These are phyloP conservation scores for Blastobotrys muscicola DNA, from an alignment of 805 yeast species.

Conservation along the genomic window DNA sequence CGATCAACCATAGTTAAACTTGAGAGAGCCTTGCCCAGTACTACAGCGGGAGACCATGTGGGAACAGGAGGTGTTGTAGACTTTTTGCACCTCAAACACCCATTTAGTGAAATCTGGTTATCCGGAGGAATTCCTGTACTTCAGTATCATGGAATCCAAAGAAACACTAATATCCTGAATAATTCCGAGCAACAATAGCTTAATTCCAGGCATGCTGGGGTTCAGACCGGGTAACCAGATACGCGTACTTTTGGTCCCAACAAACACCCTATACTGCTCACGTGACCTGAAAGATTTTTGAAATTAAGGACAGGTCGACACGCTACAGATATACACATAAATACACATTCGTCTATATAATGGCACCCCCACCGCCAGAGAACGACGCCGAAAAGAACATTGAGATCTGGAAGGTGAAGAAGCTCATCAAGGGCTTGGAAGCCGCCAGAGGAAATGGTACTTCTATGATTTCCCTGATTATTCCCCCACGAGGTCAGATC, in stretches of 20 bases:
- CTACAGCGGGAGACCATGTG: no score
- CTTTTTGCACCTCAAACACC: no score
- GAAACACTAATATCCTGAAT: neutral
- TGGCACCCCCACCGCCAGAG: conserved; percentile 3
- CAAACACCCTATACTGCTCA: neutral
- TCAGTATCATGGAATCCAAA: neutral
- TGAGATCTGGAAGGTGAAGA: conserved; percentile 98
- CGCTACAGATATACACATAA: neutral
- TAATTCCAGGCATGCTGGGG: neutral
- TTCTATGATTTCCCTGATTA: conserved; percentile 93
- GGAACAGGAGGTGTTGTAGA: no score
- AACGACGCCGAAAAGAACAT: conserved; percentile 87
- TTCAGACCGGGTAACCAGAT: neutral
- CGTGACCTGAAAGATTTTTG: neutral
- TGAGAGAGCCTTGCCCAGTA: no score
- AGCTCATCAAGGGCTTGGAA: conserved; percentile 78
- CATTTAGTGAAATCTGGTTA: no score
- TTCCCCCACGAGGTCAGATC: conserved; percentile 93
- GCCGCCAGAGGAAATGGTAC: conserved; percentile 98
- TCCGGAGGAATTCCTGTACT: no score
- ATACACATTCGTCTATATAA: neutral
- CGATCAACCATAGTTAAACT: no score
- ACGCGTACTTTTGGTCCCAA: neutral
- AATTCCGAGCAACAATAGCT: neutral
- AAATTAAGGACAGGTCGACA: neutral